Base-by-base conservation (phyloP, 1,139 yeast genomes). In the Debaryomycetaceae sp. region DNA sequence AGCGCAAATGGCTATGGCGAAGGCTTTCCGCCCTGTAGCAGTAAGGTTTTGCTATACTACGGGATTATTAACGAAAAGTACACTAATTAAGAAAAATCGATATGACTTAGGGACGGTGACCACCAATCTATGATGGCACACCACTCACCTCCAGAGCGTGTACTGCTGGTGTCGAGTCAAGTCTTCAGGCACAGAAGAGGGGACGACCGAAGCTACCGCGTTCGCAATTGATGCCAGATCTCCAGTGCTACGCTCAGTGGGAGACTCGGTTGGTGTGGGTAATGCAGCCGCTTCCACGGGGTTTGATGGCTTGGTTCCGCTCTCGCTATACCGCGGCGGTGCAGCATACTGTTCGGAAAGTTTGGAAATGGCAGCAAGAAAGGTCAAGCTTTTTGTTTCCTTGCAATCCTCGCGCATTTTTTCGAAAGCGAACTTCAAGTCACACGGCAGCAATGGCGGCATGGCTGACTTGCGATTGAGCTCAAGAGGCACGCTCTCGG, bases 121-220 rank as follows among this genome's bases (percentile, higher is more conserved):
- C n/a, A n/a, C n/a, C n/a, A n/a, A n/a, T n/a, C n/a, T n/a, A n/a
- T n/a, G n/a, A n/a, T 10, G n/a, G 8, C 13, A 22, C 11, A 7
- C 11, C 12, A 16, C 3, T 36, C 32, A 57, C 30, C 63, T 39
- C 63, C 63, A 58, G 21, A 58, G 43, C 35, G 53, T 51, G 36
- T 56, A 58, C 32, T 55, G 61, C 35, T 57, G 62, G 22, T 50
- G 60, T 27, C 47, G 55, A 2, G 53, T 43, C 22, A 45, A 52
- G 13, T 49, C 57, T 1, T 39, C 50, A 13, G 46, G 46, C 2
- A 51, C 59, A 2, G 49, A 44, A 2, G 55, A 40, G 4, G 57
- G 35, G 1, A 55, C 61, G 0, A 62, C 62, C 1, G 62, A 62
- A 10, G 55, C 62, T 1, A 62, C 61, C 1, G 62, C 62, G 30